A percentile compares a stretch with the other conserved stretches of the same genome.
These are phyloP conservation scores for Plasmodium gallinaceum DNA, from an alignment of 169 alveolate genomes.

Conservation along the genomic window DNA sequence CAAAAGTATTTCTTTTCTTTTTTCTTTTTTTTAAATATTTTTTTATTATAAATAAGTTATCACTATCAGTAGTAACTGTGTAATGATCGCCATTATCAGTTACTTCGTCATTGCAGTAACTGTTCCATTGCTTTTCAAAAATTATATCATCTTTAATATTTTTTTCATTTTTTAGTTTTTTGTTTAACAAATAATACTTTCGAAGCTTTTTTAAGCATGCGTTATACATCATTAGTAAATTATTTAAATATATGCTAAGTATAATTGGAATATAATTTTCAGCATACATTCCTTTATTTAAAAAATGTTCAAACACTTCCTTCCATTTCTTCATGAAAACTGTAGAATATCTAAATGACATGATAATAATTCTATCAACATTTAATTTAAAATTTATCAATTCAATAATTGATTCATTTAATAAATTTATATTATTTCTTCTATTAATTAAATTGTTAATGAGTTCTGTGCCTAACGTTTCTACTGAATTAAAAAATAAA, in stretches of 20 bases:
- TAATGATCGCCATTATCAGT: constrained; percentile 1
- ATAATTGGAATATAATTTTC: constrained; percentile 65
- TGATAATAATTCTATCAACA: constrained; percentile 61
- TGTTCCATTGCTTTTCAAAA: constrained; percentile 8
- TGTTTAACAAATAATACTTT: constrained; percentile 40
- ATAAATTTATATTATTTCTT: constrained; percentile 24
- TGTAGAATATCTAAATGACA: constrained; percentile 55
- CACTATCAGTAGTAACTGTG: constrained; percentile 43
- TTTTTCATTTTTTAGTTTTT: constrained; percentile 10
- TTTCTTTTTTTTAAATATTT: constrained; percentile 40
- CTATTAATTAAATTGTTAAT: constrained; percentile 31
- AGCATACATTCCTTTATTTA: constrained; percentile 60
- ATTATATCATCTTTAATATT: constrained; percentile 10
- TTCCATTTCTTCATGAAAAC: constrained; percentile 56
- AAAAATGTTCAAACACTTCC: constrained; percentile 55
- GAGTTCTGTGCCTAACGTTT: constrained; percentile 32
- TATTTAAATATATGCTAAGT: constrained; percentile 63
- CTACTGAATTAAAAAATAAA: constrained; percentile 47
- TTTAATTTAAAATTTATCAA: constrained; percentile 57
- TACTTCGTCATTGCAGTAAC: constrained; percentile 10
- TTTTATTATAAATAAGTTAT: constrained; percentile 13
- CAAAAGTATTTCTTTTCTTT: constrained; percentile 2
- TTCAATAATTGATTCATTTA: constrained; percentile 28
- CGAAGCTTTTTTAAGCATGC: constrained; percentile 48
- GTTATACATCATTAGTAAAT: constrained; percentile 54